Percentiles rank a stretch among this genome's conserved stretches.
These are phyloP conservation scores for Picocystis sp. DNA, from an alignment of 163 green algal genomes.

Conservation along the genomic window DNA sequence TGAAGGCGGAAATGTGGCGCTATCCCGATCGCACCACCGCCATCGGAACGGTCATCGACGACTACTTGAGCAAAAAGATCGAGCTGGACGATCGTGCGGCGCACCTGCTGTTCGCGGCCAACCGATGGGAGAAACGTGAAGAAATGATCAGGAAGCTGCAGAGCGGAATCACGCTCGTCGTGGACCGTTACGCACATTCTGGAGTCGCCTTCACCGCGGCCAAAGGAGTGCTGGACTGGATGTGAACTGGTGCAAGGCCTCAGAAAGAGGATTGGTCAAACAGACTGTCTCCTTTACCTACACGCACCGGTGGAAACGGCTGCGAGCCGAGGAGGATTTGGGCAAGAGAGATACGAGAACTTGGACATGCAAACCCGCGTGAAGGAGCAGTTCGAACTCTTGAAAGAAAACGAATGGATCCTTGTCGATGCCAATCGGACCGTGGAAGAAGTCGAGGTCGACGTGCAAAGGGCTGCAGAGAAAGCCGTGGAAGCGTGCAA, in stretches of 20 bases:
- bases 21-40: conserved; percentile 83
- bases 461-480: conserved; percentile 9
- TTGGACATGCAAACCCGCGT: conserved; percentile 2
- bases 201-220: conserved; percentile 82
- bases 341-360: conserved; percentile 70
- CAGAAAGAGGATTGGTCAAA: conserved; percentile 62
- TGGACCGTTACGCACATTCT: conserved; percentile 85
- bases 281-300: conserved; percentile 78
- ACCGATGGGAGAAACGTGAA: conserved; percentile 29
- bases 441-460: conserved; percentile 29
- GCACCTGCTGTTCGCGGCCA: conserved; percentile 90
- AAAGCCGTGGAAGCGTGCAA: too few species aligned
- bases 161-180: conserved; percentile 63
- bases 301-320: conserved; percentile 37
- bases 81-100: conserved; percentile 58
- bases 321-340: conserved; percentile 56
- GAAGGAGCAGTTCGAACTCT: conserved; percentile 2
- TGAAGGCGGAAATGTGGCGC: conserved; percentile 52
- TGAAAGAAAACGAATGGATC: conserved; percentile 26
- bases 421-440: conserved; percentile 31
- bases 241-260: conserved; percentile 27
- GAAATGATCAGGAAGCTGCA: conserved; percentile 44
- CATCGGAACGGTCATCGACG: conserved; percentile 69
- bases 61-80: conserved; percentile 51
- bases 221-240: conserved; percentile 48